Evolutionary conservation across 352 stramenopile genomes (phyloP), one percentile per base, ranked within the genome.

Genomic region (Thalassiosira exigua): DNA sequence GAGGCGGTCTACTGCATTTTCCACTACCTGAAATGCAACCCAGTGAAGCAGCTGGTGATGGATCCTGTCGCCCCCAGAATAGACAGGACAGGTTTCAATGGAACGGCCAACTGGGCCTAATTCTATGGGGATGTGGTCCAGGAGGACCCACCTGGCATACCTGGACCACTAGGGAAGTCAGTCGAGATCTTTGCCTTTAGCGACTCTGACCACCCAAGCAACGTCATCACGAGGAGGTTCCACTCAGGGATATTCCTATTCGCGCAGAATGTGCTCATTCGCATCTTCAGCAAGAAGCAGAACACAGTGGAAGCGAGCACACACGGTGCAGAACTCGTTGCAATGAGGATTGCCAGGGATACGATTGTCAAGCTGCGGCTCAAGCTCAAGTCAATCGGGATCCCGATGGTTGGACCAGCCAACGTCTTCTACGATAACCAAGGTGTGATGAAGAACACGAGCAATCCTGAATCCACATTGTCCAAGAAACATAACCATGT

Each of bases 401-500:
- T 86, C 1, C 75, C 61, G 12, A 33, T 86, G 0, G 32, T 70
- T 52, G 81, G 76, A 19, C 58, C 75, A 19, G 39, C 71, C 19
- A 70, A 79, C 53, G 42, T 82, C 1, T 83, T 51, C 19, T 90
- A 73, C 58, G 73, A 88, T 53, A 88, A 88, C 59, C 22, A 79
- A 7, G 54, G 33, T 7, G 81, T 89, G 0, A 30, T 79, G 0
- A 83, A 81, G 64, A 88, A 84, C 54, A 64, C 52, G 0, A 81
- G 61, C 5, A 60, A 78, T 19, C 81, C 79, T 17, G 65, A 79
- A n/a, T 86, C 71, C 24, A 73, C 60, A 22, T 48, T 90, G 17
- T 65, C 50, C 0, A 90, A 90, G 66, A 87, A 89, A 39, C 79
- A 86, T 36, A 71, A 88, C 41, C 36, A 64, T 9, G 83, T 91